Conservation (phyloP, 2,329 filamentous ascomycete genomes). For the Ophiostoma himal-ulmi region DNA sequence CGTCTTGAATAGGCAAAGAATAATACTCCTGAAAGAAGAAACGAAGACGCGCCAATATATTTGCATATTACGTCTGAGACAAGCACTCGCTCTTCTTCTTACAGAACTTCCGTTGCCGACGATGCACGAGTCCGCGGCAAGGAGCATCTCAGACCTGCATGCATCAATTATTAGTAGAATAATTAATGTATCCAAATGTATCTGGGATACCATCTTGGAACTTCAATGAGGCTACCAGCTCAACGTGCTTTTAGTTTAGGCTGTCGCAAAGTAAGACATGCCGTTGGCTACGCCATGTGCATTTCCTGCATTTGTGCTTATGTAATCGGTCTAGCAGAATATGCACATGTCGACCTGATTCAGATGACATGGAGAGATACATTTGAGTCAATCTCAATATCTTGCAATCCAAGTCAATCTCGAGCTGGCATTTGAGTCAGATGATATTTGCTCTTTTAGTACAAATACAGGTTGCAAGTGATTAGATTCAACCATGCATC, state of each 20-base stretch:
- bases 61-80: not conserved
- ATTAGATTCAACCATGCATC: not conserved
- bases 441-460: not conserved
- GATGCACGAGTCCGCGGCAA: not conserved
- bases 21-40: not conserved
- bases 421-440: not conserved
- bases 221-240: not conserved
- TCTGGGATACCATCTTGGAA: no score
- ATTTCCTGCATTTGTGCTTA: not conserved
- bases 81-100: not conserved
- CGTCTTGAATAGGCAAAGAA: not conserved
- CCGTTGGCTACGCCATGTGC: not conserved
- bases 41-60: not conserved
- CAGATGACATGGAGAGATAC: not conserved
- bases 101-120: not conserved
- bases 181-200: not conserved
- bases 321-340: not conserved
- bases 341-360: not conserved
- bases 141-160: not conserved
- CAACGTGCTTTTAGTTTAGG: not conserved
- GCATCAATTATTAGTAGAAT: not conserved
- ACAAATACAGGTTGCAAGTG: not conserved
- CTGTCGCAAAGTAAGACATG: constrained; percentile 9
- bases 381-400: not conserved
- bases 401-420: not conserved